Base-by-base conservation (phyloP, 805 yeast species). In the Jamesozyma rosinii region DNA sequence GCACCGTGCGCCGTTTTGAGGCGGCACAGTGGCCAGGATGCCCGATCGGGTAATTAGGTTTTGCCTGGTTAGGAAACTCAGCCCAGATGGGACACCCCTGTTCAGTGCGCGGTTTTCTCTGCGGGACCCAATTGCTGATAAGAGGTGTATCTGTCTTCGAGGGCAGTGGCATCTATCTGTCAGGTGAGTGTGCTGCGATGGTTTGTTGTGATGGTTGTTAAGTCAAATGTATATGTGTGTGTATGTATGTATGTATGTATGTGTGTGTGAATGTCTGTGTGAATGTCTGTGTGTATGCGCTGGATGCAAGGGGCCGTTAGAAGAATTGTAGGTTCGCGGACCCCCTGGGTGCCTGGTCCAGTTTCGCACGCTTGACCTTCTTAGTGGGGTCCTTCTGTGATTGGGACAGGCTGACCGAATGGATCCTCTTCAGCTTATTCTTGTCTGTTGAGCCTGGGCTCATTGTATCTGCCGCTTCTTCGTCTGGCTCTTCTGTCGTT, bases 301-400 rank as follows among this genome's bases (percentile, higher is more conserved):
- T 13, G 11, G 13, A n/a, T n/a, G n/a, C n/a, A n/a, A n/a, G n/a
- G n/a, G n/a, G n/a, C n/a, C 26, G 26, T 21, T 34, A 44, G 15
- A 30, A 21, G 20, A 46, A 46, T 30, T 40, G 46, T 30, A 30
- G 18, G 26, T 43, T 38, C 18, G 33, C 38, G 10, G 33, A 4
- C 11, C 27, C 44, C 18, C 30, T 22, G 3, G 37, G 11, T 3
- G 44, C 39, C 6, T 51, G 54, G 43, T 59, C 62, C 19, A 61
- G 45, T 47, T 50, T 57, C 21, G 66, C 66, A 29, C 66, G 54
- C 39, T 60, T 61, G 15, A 57, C 49, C 38, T 52, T 58, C 38
- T 50, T 54, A 15, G 50, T 40, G 8, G 61, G 61, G 21, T 54
- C 59, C 10, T 18, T 48, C 37, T 51, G 55, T 5, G 58, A 49